These are phyloP conservation scores for Sclerospora graminicola DNA, from an alignment of 352 stramenopile genomes.

Conservation along the genomic window DNA sequence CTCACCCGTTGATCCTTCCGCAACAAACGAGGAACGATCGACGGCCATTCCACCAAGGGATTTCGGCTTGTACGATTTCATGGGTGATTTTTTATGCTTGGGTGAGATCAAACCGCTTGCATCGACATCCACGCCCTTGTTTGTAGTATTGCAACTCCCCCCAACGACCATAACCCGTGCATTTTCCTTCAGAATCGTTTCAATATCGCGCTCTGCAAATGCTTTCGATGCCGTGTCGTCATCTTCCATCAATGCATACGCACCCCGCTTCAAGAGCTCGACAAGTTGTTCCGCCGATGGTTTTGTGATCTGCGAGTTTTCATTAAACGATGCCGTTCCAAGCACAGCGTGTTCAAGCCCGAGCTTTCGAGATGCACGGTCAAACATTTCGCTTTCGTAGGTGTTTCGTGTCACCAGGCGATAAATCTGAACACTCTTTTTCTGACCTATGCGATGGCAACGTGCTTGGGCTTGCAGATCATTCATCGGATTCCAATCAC, in stretches of 20 bases:
- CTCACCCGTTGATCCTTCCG: conserved; percentile 83
- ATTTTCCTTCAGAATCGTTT: conserved; percentile 90
- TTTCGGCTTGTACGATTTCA: conserved; percentile 53
- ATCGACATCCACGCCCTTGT: conserved; percentile 20
- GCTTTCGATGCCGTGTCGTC: conserved; percentile 91
- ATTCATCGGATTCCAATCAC: conserved; percentile 99
- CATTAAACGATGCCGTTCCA: conserved; percentile 89
- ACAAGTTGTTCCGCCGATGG: conserved; percentile 91
- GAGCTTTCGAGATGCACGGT: conserved; percentile 96
- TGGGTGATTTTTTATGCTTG: conserved; percentile 28
- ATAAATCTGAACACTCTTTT: conserved; percentile 96
- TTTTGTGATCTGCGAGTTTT: conserved; percentile 81
- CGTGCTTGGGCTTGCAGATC: conserved; percentile 82
- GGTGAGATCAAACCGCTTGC: conserved; percentile 11
- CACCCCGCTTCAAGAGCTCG: conserved; percentile 94
- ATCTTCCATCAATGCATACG: conserved; percentile 97
- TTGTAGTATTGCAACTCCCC: conserved; percentile 22
- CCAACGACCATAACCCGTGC: conserved; percentile 61
- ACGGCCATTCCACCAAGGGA: conserved; percentile 72
- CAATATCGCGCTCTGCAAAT: conserved; percentile 95
- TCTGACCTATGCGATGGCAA: conserved; percentile 98
- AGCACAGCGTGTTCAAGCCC: conserved; percentile 97
- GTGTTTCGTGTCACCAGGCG: conserved; percentile 97
- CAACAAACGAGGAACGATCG: conserved; percentile 87
- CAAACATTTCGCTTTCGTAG: conserved; percentile 99